These are phyloP conservation scores for Lipomyces anomalus DNA, from an alignment of 805 yeast genomes.

Conservation along the genomic window DNA sequence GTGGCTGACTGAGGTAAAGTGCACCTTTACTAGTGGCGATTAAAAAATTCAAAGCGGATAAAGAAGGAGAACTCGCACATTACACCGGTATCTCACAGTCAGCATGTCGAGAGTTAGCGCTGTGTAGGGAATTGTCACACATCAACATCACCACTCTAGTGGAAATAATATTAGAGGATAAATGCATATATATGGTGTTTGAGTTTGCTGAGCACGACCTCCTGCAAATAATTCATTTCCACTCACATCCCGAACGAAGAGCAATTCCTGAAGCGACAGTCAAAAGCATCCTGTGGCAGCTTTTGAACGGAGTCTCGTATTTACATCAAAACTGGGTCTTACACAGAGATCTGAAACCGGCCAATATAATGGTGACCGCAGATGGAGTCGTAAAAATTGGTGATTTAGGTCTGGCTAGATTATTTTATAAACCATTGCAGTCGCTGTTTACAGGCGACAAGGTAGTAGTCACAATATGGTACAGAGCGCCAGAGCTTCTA, in stretches of 20 bases:
- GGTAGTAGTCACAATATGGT: conserved; percentile 50
- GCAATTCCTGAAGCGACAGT: conserved; percentile 73
- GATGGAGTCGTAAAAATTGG: conserved; percentile 93
- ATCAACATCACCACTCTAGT: conserved; percentile 71
- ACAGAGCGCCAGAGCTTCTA: conserved; percentile 46
- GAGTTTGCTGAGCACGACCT: conserved; percentile 96
- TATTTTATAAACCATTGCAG: conserved; percentile 45
- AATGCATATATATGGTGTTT: conserved; percentile 87
- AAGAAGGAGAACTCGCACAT: conserved; percentile 80
- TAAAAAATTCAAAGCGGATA: conserved; percentile 91
- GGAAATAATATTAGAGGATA: conserved; percentile 81
- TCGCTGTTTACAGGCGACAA: conserved; percentile 50
- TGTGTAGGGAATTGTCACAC: conserved; percentile 81
- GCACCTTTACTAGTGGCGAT: conserved; percentile 60
- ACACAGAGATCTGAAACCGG: conserved; percentile 95
- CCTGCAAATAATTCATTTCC: conserved; percentile 88
- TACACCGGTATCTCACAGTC: conserved; percentile 94
- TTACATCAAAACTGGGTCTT: conserved; percentile 94
- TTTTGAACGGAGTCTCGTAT: conserved; percentile 83
- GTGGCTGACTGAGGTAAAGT: conserved; percentile 11
- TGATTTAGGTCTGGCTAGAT: conserved; percentile 62
- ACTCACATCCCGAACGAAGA: conserved; percentile 79
- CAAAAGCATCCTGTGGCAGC: conserved; percentile 87
- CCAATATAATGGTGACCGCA: conserved; percentile 90
- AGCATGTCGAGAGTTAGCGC: conserved; percentile 93